phyloP scores from a whole-genome alignment of 108 stramenopile genomes.

The Nitzschia sp. region DNA sequence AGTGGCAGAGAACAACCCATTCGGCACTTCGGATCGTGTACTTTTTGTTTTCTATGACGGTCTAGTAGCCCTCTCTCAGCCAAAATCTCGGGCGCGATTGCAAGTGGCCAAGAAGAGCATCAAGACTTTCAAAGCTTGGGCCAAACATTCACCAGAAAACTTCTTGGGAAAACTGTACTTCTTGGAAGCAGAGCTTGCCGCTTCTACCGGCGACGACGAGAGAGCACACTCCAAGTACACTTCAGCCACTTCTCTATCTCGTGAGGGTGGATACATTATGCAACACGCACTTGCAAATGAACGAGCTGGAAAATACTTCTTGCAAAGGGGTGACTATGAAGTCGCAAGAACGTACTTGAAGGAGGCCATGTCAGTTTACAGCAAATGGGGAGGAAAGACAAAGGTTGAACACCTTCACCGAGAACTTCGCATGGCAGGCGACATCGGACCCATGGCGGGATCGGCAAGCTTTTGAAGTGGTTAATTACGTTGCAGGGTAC shows the following conservation, averaged over 20 bases:
- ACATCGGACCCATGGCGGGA: neutral
- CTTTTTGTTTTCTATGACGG: slow-evolving; percentile 45
- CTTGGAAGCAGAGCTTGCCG: slow-evolving; percentile 49
- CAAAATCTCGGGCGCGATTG: slow-evolving; percentile 11
- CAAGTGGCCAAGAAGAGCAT: slow-evolving; percentile 12
- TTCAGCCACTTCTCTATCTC: slow-evolving; percentile 37
- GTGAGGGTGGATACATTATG: slow-evolving; percentile 45
- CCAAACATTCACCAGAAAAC: slow-evolving; percentile 45
- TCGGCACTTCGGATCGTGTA: slow-evolving; percentile 25
- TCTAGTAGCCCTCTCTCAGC: slow-evolving; percentile 39
- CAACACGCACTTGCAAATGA: slow-evolving; percentile 56
- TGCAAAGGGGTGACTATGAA: slow-evolving; percentile 23
- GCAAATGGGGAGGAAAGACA: slow-evolving; percentile 47
- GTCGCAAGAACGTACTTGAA: slow-evolving; percentile 24
- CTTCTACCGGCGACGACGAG: slow-evolving; percentile 38
- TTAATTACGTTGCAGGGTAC: too few species aligned
- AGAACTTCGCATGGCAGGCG: slow-evolving; percentile 4
- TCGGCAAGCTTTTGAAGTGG: neutral
- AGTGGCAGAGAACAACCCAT: slow-evolving; percentile 25
- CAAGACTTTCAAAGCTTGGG: slow-evolving; percentile 36
- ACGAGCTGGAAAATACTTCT: slow-evolving; percentile 34
- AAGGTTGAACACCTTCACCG: slow-evolving; percentile 38
- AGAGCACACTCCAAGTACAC: slow-evolving; percentile 37
- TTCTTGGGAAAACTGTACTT: slow-evolving; percentile 46
- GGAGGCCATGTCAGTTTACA: slow-evolving; percentile 43